Conservation (phyloP, 495 filamentous ascomycete genomes). For the Aspergillus funiculosus region DNA sequence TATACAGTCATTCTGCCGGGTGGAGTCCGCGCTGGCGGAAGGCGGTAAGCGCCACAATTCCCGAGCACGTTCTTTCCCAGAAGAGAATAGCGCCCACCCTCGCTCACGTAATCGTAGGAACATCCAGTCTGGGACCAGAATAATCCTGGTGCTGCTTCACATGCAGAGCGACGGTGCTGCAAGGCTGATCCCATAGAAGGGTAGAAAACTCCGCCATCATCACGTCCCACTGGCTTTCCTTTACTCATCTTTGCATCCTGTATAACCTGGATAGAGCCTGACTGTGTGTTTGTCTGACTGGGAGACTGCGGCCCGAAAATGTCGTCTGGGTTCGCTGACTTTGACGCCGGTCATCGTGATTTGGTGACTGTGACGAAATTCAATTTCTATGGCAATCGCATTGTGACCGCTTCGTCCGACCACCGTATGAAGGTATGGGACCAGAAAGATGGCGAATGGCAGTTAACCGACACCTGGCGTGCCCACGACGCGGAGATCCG, state of each 20-base stretch:
- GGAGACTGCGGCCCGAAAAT: constrained; percentile 28
- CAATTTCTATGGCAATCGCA: constrained; percentile 83
- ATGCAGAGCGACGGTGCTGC: not conserved
- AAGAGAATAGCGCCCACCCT: constrained; percentile 18
- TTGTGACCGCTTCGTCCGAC: constrained; percentile 85
- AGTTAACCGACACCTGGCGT: constrained; percentile 77
- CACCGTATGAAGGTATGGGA: constrained; percentile 93
- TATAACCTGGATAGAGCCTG: no score
- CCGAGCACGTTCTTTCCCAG: not conserved
- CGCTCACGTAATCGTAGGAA: constrained; percentile 12
- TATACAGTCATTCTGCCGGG: constrained; percentile 28
- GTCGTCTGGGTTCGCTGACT: constrained; percentile 53
- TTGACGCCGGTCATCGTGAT: constrained; percentile 60
- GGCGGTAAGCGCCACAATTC: constrained; percentile 15
- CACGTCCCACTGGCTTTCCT: no score
- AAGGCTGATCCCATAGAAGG: constrained; percentile 7
- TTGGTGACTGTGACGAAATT: constrained; percentile 46
- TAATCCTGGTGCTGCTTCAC: not conserved
- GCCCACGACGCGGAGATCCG: constrained; percentile 89
- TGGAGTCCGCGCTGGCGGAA: constrained; percentile 20
- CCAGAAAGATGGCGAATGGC: constrained; percentile 70
- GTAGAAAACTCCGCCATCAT: constrained; percentile 1
- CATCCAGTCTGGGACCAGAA: constrained; percentile 2
- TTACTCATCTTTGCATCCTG: no score
- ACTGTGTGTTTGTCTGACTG: constrained; percentile 16